Base-by-base conservation (phyloP, 176 grass and related monocot species). In the Triticum monococcum region DNA sequence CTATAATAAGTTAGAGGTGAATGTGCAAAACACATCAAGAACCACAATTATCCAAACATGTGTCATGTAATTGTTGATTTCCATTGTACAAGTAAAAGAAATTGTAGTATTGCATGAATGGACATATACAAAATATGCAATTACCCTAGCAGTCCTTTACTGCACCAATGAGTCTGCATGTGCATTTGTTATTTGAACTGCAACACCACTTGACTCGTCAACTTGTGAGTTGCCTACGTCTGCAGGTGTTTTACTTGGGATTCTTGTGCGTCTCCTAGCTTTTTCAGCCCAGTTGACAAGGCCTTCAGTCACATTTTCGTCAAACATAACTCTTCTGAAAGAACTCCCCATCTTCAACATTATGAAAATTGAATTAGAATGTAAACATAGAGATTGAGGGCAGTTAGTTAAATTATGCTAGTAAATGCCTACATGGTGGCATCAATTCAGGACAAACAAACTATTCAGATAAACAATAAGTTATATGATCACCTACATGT, bases 301-400 rank as follows among this genome's bases (percentile, higher is more conserved):
- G 26, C 89, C 84, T 48, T 60, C 64, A 11, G 86, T 57, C 43
- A 98, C 79, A 79, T 88, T 89, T 5, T 95, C 88, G 5, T 98
- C 91, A 18, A 98, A 95, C 30, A 95, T 89, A 1, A 50, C 69
- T 50, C 87, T 98, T 52, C 95, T 98, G 67, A 95, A 98, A 14
- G 91, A 94, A 79, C 68, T 94, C 40, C 96, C 96, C 96, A 98
- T 98, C 96, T 98, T 75, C 25, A 65, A 17, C 5, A 62, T 12
- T 67, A 52, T 62, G 28, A 5, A 68, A 61, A 80, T 12, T 3
- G n/a, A 60, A 25, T 73, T 71, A 66, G 40, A 2, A 78, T 65
- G 9, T 59, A 66, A 54, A 24, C 12, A 24, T 8, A 16, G 1
- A 20, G 38, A 5, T 25, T 2, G 0, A n/a, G 4, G 3, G 38